A percentile compares a stretch with the other conserved stretches of the same genome.
These are phyloP conservation scores for Sequoiadendron giganteum DNA, from an alignment of 75 land plant species.

Conservation along the genomic window DNA sequence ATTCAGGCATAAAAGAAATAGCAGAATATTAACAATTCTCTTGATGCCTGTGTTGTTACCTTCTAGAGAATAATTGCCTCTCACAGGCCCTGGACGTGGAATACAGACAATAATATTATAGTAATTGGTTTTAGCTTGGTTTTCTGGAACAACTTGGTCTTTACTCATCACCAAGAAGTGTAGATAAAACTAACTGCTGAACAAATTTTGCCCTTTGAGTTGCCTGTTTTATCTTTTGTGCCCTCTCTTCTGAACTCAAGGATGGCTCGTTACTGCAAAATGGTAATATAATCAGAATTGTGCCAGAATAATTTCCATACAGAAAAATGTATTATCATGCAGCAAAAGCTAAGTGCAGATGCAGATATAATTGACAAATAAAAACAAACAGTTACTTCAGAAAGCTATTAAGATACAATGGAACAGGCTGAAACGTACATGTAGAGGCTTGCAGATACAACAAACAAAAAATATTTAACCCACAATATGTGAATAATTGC, in stretches of 20 bases:
- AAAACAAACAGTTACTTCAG: neutral
- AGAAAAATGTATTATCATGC: neutral
- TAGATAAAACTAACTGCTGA: conserved; percentile 71
- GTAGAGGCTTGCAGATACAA: neutral
- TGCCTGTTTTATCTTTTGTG: conserved; percentile 64
- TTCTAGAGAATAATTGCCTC: neutral
- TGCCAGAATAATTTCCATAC: neutral
- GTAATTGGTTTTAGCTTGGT: neutral
- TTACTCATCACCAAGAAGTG: conserved; percentile 35
- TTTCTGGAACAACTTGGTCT: neutral
- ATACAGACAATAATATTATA: conserved; percentile 3
- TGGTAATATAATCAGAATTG: neutral
- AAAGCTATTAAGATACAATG: neutral
- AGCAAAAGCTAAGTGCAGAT: neutral
- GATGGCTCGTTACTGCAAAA: conserved; percentile 57
- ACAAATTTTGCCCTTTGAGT: conserved; percentile 71
- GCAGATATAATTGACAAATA: neutral
- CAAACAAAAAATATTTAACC: neutral
- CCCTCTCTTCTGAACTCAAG: conserved; percentile 76
- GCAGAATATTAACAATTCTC: conserved; percentile 2
- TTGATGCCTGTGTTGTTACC: neutral
- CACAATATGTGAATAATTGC: neutral
- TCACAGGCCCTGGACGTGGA: neutral
- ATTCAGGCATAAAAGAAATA: neutral
- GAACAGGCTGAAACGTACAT: neutral